phyloP scores from a whole-genome alignment of 768 basidiomycete species.

The Daedaleopsis sinensis region DNA sequence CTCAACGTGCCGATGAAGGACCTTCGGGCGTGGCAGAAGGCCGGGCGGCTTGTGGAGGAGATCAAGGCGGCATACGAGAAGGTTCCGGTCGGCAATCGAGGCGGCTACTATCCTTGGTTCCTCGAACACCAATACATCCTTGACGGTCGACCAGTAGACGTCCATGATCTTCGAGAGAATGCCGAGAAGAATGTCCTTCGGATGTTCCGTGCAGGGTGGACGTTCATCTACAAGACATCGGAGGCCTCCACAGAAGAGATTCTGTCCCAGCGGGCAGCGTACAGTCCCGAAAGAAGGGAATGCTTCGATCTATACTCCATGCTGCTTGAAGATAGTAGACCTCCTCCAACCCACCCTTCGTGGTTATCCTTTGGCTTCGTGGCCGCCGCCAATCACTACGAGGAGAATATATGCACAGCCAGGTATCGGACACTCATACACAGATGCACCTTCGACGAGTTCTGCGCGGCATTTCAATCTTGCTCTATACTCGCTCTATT shows the following conservation, averaged over 20 bases:
- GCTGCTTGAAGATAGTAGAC: not conserved
- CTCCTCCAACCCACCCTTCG: too few species aligned
- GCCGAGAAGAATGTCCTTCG: too few species aligned
- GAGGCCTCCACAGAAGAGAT: not conserved
- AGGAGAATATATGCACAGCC: too few species aligned
- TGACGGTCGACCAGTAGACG: constrained; percentile 6
- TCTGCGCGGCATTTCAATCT: constrained; percentile 32
- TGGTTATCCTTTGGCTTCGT: constrained; percentile 25
- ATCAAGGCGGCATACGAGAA: constrained; percentile 34
- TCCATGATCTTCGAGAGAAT: too few species aligned
- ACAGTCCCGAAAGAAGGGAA: not conserved
- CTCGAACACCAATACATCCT: constrained; percentile 37
- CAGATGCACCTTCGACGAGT: constrained; percentile 40
- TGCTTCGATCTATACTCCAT: constrained; percentile 1
- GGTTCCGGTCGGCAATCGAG: too few species aligned
- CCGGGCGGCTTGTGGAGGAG: constrained; percentile 36
- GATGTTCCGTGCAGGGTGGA: too few species aligned
- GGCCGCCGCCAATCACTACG: not conserved
- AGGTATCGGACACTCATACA: too few species aligned
- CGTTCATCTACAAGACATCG: not conserved
- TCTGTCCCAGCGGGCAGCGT: not conserved
- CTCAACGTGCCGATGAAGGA: constrained; percentile 25
- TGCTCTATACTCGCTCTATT: constrained; percentile 22
- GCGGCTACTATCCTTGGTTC: constrained; percentile 41
- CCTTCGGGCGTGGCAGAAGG: not conserved